These are phyloP conservation scores for Colletotrichum aenigma DNA, from an alignment of 2,329 filamentous ascomycete species.

Conservation along the genomic window DNA sequence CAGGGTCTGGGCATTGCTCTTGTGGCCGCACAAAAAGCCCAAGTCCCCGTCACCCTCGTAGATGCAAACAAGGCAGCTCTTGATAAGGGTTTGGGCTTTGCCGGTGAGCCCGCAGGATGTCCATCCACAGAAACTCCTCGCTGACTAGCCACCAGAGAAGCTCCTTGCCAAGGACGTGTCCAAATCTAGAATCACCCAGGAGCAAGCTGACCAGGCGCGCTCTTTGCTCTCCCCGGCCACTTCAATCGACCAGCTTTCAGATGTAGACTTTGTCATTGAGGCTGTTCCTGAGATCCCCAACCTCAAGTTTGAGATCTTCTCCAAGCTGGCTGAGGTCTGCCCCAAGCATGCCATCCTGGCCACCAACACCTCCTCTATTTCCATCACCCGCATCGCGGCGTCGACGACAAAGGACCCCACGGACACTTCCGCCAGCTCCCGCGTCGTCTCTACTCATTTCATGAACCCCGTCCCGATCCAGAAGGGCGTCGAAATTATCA, in stretches of 20 bases:
- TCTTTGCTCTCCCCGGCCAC: constrained; percentile 73
- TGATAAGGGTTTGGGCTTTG: constrained; percentile 89
- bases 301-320: constrained; percentile 89
- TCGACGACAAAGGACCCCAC: constrained; percentile 79
- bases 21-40: constrained; percentile 84
- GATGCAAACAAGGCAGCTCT: constrained; percentile 85
- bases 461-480: constrained; percentile 99
- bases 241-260: constrained; percentile 75
- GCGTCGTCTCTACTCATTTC: constrained; percentile 95
- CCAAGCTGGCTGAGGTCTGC: constrained; percentile 79
- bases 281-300: constrained; percentile 91
- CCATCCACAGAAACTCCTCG: background rate
- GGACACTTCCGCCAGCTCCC: constrained; percentile 80
- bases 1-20: constrained; percentile 95
- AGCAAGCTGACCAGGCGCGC: constrained; percentile 76
- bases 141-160: constrained; percentile 67
- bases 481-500: constrained; percentile 97
- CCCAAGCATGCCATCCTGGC: constrained; percentile 87
- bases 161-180: constrained; percentile 90
- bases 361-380: constrained; percentile 98
- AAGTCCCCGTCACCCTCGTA: constrained; percentile 83
- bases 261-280: constrained; percentile 97
- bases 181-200: constrained; percentile 84
- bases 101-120: constrained; percentile 57
- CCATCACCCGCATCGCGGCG: constrained; percentile 94